Evolutionary conservation across 306 rosid species (phyloP).

Genomic region (Corylus heterophylla): DNA sequence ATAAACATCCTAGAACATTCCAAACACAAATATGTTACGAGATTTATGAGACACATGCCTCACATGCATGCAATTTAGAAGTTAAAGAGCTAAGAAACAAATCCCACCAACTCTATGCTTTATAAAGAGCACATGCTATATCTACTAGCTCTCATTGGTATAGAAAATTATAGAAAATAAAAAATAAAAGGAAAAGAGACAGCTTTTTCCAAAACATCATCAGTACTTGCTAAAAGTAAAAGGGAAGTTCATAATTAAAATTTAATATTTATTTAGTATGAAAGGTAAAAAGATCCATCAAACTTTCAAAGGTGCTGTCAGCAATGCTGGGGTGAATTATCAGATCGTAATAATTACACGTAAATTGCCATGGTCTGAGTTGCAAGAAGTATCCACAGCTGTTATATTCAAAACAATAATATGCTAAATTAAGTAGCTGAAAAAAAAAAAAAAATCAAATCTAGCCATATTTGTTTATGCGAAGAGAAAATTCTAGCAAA

Average conservation of each 20-base stretch:
- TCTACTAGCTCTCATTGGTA: neutral
- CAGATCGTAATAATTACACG: neutral
- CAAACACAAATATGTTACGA: neutral
- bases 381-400: constrained; percentile 92
- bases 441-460: no score
- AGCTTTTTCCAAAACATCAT: neutral
- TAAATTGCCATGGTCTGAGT: constrained; percentile 78
- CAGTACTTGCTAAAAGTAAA: neutral
- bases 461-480: no score
- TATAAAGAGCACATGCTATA: neutral
- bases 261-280: neutral
- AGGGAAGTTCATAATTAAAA: neutral
- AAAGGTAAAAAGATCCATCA: neutral
- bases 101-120: neutral
- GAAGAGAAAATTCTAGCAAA: no score
- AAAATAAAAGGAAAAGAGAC: neutral
- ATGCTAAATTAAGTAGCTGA: no score
- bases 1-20: neutral
- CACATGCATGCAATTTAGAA: neutral
- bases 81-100: neutral
- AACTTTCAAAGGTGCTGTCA: neutral
- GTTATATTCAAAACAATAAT: no score
- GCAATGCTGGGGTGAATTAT: constrained; percentile 13
- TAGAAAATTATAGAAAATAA: neutral
- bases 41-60: neutral